Base-by-base conservation (phyloP, 31 red algal species). In the Asparagopsis taxiformis region DNA sequence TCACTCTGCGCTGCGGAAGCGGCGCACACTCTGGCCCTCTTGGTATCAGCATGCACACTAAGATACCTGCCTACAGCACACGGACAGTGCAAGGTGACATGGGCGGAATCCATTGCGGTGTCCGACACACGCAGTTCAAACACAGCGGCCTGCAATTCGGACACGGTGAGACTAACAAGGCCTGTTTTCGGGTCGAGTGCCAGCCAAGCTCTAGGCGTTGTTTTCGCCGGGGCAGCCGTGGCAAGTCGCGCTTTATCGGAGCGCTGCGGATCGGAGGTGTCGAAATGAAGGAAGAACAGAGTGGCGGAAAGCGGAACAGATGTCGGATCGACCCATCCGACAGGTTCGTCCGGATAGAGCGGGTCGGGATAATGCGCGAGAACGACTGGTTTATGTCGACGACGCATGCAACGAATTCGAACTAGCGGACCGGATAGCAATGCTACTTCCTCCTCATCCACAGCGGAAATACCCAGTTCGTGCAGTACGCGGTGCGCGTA, bases 241-340 rank as follows among this genome's bases (percentile, higher is more conserved):
- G 77, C 77, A 21, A 81, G 41, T 1, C 77, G 77, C 19, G 63
- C 62, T 21, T 59, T 62, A 51, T 81, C 77, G n/a, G 32, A 21
- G 19, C 51, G 53, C 34, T 49, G 43, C 4, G 77, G 37, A 23
- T 78, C 39, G 16, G 74, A 78, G 20, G 38, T 78, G 55, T 68
- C 63, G 65, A 81, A 69, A 43, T 81, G 77, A 52, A 81, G 77
- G 37, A 81, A 70, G 63, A 81, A 81, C 2, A 70, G 53, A 36
- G 77, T 63, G 64, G 51, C 63, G 29, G 64, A 48, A 17, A 51
- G 5, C 11, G 52, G 51, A 44, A 36, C 34, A 1, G 51, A 24
- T 13, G 77, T 58, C 6, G 55, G 35, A 9, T 46, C 19, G 11
- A 81, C 51, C 53, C 50, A 70, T 19, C 77, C 77, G 9, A 81